phyloP scores from a whole-genome alignment of 1,284 basidiomycete genomes.

The Moesziomyces antarcticus region DNA sequence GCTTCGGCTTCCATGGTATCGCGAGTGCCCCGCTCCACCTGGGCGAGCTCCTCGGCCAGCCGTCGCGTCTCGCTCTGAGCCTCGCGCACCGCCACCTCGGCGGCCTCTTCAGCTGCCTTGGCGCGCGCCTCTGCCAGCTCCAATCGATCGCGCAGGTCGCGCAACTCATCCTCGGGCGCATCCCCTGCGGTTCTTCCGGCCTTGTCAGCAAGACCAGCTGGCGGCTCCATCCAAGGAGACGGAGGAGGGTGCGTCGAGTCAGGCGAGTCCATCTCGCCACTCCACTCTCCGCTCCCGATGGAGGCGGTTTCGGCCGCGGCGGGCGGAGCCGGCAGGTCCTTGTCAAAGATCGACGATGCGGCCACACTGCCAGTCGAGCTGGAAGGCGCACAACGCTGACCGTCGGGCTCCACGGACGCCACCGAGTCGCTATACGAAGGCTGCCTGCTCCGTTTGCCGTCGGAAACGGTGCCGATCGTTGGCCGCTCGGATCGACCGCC shows the following conservation, averaged over 20 bases:
- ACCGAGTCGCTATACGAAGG: slow-evolving; percentile 12
- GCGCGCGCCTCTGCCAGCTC: slow-evolving; percentile 16
- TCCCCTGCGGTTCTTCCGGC: neutral
- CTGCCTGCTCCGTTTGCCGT: slow-evolving; percentile 7
- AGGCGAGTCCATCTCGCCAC: neutral
- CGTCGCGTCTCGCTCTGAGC: slow-evolving; percentile 14
- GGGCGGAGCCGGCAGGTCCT: slow-evolving; percentile 21
- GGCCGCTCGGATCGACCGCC: neutral
- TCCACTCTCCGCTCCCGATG: slow-evolving; percentile 7
- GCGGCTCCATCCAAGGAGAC: neutral
- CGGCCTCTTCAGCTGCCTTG: slow-evolving; percentile 21
- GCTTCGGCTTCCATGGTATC: slow-evolving; percentile 27
- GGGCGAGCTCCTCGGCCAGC: slow-evolving; percentile 19
- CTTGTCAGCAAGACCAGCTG: neutral
- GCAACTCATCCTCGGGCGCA: slow-evolving; percentile 7
- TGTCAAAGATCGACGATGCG: slow-evolving; percentile 22
- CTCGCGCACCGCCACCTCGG: slow-evolving; percentile 7
- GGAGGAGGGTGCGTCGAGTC: slow-evolving; percentile 1
- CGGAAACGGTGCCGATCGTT: neutral
- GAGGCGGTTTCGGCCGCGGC: neutral
- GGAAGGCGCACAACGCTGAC: slow-evolving; percentile 3
- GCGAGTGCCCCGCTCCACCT: slow-evolving; percentile 5
- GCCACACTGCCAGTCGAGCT: slow-evolving; percentile 14
- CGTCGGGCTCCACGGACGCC: neutral
- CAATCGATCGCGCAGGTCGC: slow-evolving; percentile 21